Evolutionary conservation across 805 yeast genomes (phyloP).

Genomic region (Ogataea paraovalis): DNA sequence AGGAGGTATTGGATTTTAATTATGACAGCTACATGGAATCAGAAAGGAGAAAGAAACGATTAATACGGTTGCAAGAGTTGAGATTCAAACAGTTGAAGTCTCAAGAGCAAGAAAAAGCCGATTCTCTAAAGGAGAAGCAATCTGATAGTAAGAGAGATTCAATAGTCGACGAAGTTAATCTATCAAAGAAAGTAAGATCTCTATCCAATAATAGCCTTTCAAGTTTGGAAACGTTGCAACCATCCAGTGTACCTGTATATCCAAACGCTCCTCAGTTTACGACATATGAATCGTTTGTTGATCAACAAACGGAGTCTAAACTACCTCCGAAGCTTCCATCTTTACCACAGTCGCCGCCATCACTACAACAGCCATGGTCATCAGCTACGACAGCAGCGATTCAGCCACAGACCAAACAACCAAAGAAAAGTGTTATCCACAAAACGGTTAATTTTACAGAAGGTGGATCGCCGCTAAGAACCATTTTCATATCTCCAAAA

Average conservation of each 20-base stretch:
- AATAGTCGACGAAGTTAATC: constrained; percentile 12
- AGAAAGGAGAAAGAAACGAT: constrained; percentile 19
- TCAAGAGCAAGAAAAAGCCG: constrained; percentile 11
- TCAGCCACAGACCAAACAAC: neutral
- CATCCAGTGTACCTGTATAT: constrained; percentile 13
- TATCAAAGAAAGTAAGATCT: constrained; percentile 22
- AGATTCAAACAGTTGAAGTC: constrained; percentile 18
- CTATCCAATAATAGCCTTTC: constrained; percentile 20
- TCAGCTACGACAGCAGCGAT: neutral
- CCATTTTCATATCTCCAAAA: constrained; percentile 45
- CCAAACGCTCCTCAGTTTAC: constrained; percentile 16
- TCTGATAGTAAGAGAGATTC: constrained; percentile 1
- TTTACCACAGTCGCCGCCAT: neutral
- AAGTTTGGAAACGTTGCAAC: constrained; percentile 8
- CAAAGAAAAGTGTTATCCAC: constrained; percentile 26
- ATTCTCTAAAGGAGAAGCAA: constrained; percentile 10
- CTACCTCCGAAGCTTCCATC: neutral
- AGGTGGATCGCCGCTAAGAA: constrained; percentile 51
- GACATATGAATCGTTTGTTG: constrained; percentile 1
- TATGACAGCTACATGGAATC: constrained; percentile 21
- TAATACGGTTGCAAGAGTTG: constrained; percentile 19
- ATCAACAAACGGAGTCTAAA: neutral
- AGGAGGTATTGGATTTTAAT: constrained; percentile 22
- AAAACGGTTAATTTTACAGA: constrained; percentile 44
- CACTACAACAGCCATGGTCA: neutral